Evolutionary conservation across 371 early-diverging fungal genomes (phyloP).

Genomic region (Smittium culicis): DNA sequence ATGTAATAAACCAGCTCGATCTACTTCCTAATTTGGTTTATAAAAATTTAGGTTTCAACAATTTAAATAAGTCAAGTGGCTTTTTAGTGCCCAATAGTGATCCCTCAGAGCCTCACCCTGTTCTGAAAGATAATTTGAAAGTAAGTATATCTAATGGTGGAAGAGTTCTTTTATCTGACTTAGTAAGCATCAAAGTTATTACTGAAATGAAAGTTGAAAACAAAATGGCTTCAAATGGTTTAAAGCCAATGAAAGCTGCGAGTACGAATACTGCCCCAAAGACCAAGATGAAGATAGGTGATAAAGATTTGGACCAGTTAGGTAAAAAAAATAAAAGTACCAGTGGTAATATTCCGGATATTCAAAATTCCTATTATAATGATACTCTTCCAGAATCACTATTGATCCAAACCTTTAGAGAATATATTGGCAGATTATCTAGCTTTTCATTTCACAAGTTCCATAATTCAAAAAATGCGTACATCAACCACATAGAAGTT

Average conservation of each 20-base stretch:
- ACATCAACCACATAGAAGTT: conserved; percentile 15
- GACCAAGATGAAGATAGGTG: neutral
- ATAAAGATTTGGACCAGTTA: conserved; percentile 17
- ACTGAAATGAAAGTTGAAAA: too few species aligned
- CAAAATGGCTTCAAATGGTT: too few species aligned
- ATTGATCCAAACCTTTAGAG: conserved; percentile 9
- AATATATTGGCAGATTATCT: conserved; percentile 24
- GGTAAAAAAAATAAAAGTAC: conserved; percentile 10
- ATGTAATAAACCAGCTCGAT: neutral
- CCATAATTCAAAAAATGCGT: conserved; percentile 8
- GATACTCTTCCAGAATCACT: too few species aligned
- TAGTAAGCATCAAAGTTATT: too few species aligned
- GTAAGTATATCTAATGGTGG: conserved; percentile 23
- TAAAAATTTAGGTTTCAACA: neutral
- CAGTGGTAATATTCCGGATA: neutral
- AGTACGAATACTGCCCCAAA: too few species aligned
- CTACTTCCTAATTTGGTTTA: neutral
- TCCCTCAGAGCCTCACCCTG: conserved; percentile 10
- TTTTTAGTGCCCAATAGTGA: neutral
- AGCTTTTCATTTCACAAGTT: conserved; percentile 21
- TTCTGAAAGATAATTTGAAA: conserved; percentile 20
- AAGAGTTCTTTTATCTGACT: conserved; percentile 16
- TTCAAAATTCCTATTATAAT: too few species aligned
- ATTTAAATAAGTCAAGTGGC: conserved; percentile 11
- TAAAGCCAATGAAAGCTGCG: too few species aligned